Base-by-base conservation (phyloP, 495 filamentous ascomycete species). In the Neurospora africana region DNA sequence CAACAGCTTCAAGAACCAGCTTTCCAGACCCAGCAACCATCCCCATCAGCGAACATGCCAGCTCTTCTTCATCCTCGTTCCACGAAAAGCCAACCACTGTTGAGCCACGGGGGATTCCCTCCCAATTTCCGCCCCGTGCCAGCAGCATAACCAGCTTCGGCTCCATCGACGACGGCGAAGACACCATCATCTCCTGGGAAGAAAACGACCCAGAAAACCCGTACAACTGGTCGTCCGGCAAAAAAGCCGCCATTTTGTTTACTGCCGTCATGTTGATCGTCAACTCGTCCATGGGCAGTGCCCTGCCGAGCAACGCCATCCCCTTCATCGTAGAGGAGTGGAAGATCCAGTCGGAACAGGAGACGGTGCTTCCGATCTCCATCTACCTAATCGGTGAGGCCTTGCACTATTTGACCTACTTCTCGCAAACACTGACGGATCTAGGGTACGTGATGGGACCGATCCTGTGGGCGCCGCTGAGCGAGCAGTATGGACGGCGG, bases 251-350 rank as follows among this genome's bases (percentile, higher is more conserved):
- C 68, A 84, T 91, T 17, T 76, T 91, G 4, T 69, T 86, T 17
- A 83, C 85, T 1, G 85, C 86, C 69, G 88, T 91, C 80, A 77
- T 88, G 74, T 82, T 87, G 37, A 91, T 94, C 58, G 78, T 92
- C 77, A 94, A 93, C 80, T 89, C 87, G 40, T 93, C 91, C n/a
- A 86, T 94, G 76, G 88, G 88, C 4, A 90, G 88, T 37, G 85
- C 89, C 0, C 80, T 94, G 19, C 89, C 91, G 2, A 87, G 87
- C 71, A 90, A 87, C 75, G 87, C 87, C 47, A 87, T 87, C 47
- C 83, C 83, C 5, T 86, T 83, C 68, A 90, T 92, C 21, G 80
- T 84, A 0, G 74, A 79, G 9, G 84, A 90, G 71, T 93, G 89
- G 81, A 71, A 84, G 69, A 80, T 93, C 69, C 85, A 83, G 3